Conservation (phyloP, 805 yeast species). For the Barnettozyma siamensis region DNA sequence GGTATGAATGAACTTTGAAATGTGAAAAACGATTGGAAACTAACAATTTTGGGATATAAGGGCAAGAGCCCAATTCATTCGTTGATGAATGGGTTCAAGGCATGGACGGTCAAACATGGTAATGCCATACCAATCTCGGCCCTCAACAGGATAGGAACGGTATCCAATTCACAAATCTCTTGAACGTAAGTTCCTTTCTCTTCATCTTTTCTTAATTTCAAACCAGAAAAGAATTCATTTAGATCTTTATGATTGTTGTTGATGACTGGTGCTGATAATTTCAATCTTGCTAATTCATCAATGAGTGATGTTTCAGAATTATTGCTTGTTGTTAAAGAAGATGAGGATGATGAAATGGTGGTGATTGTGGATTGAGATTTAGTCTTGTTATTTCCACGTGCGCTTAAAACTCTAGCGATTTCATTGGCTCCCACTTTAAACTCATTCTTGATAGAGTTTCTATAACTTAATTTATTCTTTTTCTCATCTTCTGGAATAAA, state of each 20-base stretch:
- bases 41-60: too few relatives aligned
- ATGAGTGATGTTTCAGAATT: not conserved
- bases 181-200: constrained; percentile 52
- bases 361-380: constrained; percentile 27
- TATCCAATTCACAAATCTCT: constrained; percentile 70
- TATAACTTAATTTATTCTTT: constrained; percentile 59
- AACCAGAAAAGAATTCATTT: constrained; percentile 49
- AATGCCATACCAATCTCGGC: constrained; percentile 94
- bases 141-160: constrained; percentile 78
- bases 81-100: constrained; percentile 73
- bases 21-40: too few relatives aligned
- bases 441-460: constrained; percentile 73
- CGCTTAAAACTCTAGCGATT: constrained; percentile 55
- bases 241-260: constrained; percentile 30
- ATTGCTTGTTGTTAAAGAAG: not conserved
- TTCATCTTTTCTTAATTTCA: constrained; percentile 57
- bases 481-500: constrained; percentile 88
- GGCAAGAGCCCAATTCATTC: too few relatives aligned
- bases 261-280: constrained; percentile 38
- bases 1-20: too few relatives aligned
- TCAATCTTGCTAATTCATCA: constrained; percentile 44
- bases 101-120: constrained; percentile 90
- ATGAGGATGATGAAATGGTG: constrained; percentile 3
- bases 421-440: constrained; percentile 64
- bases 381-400: constrained; percentile 14